Evolutionary conservation across 2,329 filamentous ascomycete genomes (phyloP), one percentile per base, ranked within the genome.

Genomic region (Macrophomina phaseolina): DNA sequence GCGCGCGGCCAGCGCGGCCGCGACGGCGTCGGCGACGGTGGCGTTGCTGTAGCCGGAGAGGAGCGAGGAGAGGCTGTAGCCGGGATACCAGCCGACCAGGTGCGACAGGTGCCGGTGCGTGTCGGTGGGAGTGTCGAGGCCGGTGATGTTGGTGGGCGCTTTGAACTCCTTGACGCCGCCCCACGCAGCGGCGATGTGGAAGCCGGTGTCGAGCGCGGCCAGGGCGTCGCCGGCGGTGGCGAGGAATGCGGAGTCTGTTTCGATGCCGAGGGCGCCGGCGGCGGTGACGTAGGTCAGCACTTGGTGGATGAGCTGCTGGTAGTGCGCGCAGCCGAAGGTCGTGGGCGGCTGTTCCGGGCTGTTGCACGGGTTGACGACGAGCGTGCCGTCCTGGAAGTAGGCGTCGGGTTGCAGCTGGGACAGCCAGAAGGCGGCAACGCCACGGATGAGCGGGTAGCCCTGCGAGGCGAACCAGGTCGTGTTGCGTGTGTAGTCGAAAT

Each of bases 311-410:
- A 85, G 74, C 68, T 87, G 85, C 69, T 87, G 84, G 69, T 81
- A 84, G 69, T 87, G 83, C 6, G 84, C 76, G 70, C 85, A 87
- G 7, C 79, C 84, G 64, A 86, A 86, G 0, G 84, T 86, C 12
- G 68, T 76, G 30, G 71, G 75, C 0, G 86, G 85, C 46, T 85
- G 84, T 72, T 88, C 86, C 1, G 86, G 84, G n/a, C 83, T 85
- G 65, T 84, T 87, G 73, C 86, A 88, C 0, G 85, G 86, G 69
- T 86, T 87, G 1, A 84, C 85, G 0, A 88, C 85, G 2, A 87
- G 78, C 0, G 81, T 82, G 8, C 80, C 80, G 65, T 88, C 86
- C 3, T 83, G 78, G 69, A 76, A 82, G 73, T 81, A 85, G 0
- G 67, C 64, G 70, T 88, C 86, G 4, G 78, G 71, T 66, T 85